phyloP scores from a whole-genome alignment of 805 yeast genomes.

The Saccharomycopsis sp. region DNA sequence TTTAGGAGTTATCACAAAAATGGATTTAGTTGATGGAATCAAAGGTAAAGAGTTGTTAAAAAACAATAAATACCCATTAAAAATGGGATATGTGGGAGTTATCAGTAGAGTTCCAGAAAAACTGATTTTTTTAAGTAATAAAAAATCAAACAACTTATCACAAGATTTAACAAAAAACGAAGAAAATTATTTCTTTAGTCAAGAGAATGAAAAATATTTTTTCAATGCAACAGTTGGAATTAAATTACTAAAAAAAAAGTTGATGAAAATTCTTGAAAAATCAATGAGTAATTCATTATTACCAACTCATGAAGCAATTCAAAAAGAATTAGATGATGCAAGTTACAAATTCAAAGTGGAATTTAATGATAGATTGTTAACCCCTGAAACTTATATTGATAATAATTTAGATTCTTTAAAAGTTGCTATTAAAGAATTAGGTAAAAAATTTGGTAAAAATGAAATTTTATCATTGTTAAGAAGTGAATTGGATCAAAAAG shows the following conservation, averaged over 20 bases:
- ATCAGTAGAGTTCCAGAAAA: conserved; percentile 65
- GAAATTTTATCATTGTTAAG: conserved; percentile 73
- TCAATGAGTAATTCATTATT: conserved; percentile 84
- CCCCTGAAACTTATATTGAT: conserved; percentile 91
- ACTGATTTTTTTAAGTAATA: conserved; percentile 22
- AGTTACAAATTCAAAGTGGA: conserved; percentile 91
- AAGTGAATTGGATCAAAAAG: conserved; percentile 81
- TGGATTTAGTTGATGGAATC: conserved; percentile 79
- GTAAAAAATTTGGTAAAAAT: conserved; percentile 69
- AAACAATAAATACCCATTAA: conserved; percentile 79
- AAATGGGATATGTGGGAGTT: conserved; percentile 98
- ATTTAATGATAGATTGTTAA: conserved; percentile 86
- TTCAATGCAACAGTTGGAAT: conserved; percentile 67
- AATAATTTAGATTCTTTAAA: conserved; percentile 84
- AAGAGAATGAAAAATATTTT: conserved; percentile 48
- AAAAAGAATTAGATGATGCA: conserved; percentile 88
- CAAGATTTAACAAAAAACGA: conserved; percentile 28
- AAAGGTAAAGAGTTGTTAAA: conserved; percentile 57
- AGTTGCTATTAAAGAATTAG: conserved; percentile 76
- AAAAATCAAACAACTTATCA: conserved; percentile 22
- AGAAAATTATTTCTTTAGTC: conserved; percentile 39
- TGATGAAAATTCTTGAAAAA: conserved; percentile 77
- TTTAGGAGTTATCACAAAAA: conserved; percentile 89
- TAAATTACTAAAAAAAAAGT: conserved; percentile 58
- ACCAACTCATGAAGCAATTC: conserved; percentile 79